Conservation (phyloP, 2,329 filamentous ascomycete species). For the Phoma sp. region DNA sequence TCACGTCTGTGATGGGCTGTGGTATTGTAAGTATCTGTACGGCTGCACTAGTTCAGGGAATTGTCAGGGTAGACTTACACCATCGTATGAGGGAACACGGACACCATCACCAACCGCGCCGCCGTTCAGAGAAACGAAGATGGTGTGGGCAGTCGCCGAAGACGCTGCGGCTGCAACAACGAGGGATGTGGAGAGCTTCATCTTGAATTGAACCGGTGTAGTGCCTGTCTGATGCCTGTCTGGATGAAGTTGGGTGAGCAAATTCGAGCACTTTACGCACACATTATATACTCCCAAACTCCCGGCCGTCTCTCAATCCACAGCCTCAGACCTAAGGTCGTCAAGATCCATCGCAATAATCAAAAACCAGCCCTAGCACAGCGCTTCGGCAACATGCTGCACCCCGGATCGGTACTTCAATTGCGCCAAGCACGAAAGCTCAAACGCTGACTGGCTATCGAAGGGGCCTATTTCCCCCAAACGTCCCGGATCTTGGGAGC, state of each 20-base stretch:
- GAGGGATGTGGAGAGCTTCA: constrained; percentile 39
- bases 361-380: background rate
- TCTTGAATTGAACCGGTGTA: constrained; percentile 4
- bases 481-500: background rate
- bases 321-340: background rate
- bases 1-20: constrained; percentile 61
- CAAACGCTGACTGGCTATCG: background rate
- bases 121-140: constrained; percentile 57
- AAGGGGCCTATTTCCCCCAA: background rate
- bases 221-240: constrained; percentile 1
- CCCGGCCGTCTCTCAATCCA: background rate
- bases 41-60: too few relatives aligned
- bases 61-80: constrained; percentile 21
- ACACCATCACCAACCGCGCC: constrained; percentile 58
- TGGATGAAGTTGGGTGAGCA: background rate
- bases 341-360: background rate
- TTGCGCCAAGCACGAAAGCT: background rate
- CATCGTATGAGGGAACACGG: constrained; percentile 53
- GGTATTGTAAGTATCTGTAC: constrained; percentile 38
- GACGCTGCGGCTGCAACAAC: constrained; percentile 36
- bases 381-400: background rate
- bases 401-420: background rate
- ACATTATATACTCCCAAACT: background rate
- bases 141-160: constrained; percentile 56
- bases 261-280: constrained; percentile 3